Base-by-base conservation (phyloP, 2,329 filamentous ascomycete species). In the Ramichloridium luteum region DNA sequence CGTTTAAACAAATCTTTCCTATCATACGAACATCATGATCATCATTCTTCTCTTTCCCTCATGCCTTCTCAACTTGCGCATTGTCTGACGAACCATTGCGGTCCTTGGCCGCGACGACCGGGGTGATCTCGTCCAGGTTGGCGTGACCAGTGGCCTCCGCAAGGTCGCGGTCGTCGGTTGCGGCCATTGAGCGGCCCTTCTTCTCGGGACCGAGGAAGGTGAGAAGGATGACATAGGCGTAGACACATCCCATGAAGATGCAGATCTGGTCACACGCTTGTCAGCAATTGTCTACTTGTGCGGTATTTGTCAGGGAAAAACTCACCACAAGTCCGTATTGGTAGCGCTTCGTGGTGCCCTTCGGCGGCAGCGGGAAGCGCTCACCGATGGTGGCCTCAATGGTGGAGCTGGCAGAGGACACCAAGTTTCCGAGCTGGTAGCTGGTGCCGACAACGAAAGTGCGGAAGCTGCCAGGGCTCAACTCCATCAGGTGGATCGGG, bases 211-310 rank as follows among this genome's bases (percentile, higher is more conserved):
- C 79, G 3, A 81, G 26, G 6, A 81, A 54, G 0, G 76, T 77
- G 33, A 83, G 50, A 3, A 76, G 6, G 37, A 77, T 72, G 4
- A 67, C 60, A 49, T 75, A 77, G 2, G 59, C 69, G 45, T 64
- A 93, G 1, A 92, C 83, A 44, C 78, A 84, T 1, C 68, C 85
- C 80, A 93, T 85, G 58, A 93, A 93, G 49, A 53, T 52, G 28
- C 40, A 45, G 35, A 46, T 46, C 37, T 40, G 16, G 14, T n/a
- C n/a, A n/a, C n/a, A n/a, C n/a, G n/a, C n/a, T n/a, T n/a, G n/a
- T n/a, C n/a, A n/a, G n/a, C n/a, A n/a, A n/a, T n/a, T n/a, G n/a
- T n/a, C n/a, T n/a, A n/a, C n/a, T n/a, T n/a, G n/a, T n/a, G n/a
- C n/a, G n/a, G n/a, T n/a, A n/a, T n/a, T n/a, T n/a, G n/a, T n/a